Base-by-base conservation (phyloP, 148 eudicot species). In the Pouteria glomerata region DNA sequence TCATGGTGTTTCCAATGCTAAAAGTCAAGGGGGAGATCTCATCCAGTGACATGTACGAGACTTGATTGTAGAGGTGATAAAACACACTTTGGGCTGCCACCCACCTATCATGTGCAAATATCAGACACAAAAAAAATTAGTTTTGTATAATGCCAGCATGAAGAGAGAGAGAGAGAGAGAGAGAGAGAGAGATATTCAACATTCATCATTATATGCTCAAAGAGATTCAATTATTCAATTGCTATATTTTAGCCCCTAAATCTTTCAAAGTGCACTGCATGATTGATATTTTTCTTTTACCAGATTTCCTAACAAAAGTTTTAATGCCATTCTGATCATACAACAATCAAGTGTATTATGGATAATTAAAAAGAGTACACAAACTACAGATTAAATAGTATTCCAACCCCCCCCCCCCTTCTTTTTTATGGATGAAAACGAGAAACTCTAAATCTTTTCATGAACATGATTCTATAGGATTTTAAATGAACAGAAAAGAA, bases 1-100 rank as follows among this genome's bases (percentile, higher is more conserved):
- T 80, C 83, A 80, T 80, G 48, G 83, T 80, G 80, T 80, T 80
- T 24, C 83, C 83, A 1, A 80, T 61, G 73, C 83, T 80, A 73
- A 80, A 80, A 45, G 83, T 80, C 74, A 80, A 66, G 16, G 83
- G 83, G 77, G 83, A 80, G 42, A 80, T 80, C 73, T 80, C 60
- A 35, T 80, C 80, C 51, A 80, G 57, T 2, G 83, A 80, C 83
- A 80, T 80, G 77, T 80, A 80, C 4, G 83, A 80, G 50, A 80
- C 83, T 52, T 80, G 83, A 73, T 80, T 80, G 72, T 80, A 80
- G 67, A 80, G 80, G 80, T 80, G 83, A 69, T 80, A 80, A 77
- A 80, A 80, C 58, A 80, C 80, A 58, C 83, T 80, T 29, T 80
- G 83, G 26, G 83, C 83, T 12, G 78, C 83, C 62, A 80, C 72